Conservation (phyloP, 176 grass and related monocot genomes). For the Areca catechu region DNA sequence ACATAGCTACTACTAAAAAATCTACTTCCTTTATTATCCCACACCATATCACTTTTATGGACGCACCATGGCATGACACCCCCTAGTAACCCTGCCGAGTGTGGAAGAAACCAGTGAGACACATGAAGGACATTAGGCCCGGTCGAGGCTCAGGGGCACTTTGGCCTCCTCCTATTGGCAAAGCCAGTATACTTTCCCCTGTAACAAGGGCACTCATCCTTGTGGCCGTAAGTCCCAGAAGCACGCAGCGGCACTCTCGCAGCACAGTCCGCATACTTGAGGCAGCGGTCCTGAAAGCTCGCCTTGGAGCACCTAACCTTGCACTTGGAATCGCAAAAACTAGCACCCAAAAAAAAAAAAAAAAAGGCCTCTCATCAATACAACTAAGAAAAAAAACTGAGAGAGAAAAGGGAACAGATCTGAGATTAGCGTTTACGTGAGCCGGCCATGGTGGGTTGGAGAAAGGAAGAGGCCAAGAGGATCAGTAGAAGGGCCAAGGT, state of each 20-base stretch:
- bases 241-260: constrained; percentile 71
- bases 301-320: constrained; percentile 80
- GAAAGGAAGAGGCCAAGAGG: constrained; percentile 23
- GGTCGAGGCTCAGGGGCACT: constrained; percentile 54
- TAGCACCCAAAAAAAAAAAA: neutral
- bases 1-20: too few relatives aligned
- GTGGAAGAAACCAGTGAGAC: too few relatives aligned
- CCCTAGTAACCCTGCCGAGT: too few relatives aligned
- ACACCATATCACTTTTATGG: too few relatives aligned
- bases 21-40: too few relatives aligned
- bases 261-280: constrained; percentile 91
- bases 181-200: constrained; percentile 73
- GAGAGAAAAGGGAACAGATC: too few relatives aligned
- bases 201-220: constrained; percentile 97
- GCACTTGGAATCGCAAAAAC: constrained; percentile 87
- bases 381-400: too few relatives aligned
- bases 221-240: constrained; percentile 65
- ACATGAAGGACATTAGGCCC: too few relatives aligned
- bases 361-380: neutral
- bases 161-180: constrained; percentile 46
- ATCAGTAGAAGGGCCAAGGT: constrained; percentile 29
- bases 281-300: constrained; percentile 66
- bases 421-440: constrained; percentile 32
- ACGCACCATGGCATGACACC: too few relatives aligned
- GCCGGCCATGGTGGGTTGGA: constrained; percentile 37